phyloP scores from a whole-genome alignment of 441 rosid genomes.

The Hura crepitans region DNA sequence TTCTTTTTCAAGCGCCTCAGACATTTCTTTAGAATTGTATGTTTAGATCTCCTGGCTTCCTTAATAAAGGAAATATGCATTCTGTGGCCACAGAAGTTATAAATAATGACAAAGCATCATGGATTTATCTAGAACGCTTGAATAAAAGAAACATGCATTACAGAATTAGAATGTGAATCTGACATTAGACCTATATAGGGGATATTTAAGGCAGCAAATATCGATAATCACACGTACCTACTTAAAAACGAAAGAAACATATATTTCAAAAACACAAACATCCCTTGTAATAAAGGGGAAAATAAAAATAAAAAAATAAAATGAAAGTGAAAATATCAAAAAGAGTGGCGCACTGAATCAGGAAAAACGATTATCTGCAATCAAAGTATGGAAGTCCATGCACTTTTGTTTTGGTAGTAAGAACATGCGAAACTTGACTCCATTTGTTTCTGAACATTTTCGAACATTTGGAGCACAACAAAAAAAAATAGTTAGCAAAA shows the following conservation, averaged over 20 bases:
- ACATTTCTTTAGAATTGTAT: constrained; percentile 39
- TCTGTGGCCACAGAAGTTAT: constrained; percentile 38
- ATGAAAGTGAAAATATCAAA: neutral
- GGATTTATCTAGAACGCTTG: neutral
- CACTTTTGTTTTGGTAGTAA: neutral
- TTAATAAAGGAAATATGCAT: constrained; percentile 60
- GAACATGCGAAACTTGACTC: constrained; percentile 3
- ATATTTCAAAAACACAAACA: neutral
- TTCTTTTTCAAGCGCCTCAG: constrained; percentile 29
- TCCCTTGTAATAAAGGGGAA: neutral
- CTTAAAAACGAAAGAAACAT: neutral
- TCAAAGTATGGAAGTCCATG: neutral
- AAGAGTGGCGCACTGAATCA: neutral
- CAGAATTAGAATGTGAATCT: neutral
- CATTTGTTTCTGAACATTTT: neutral
- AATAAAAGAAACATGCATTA: constrained; percentile 3
- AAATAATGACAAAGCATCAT: neutral
- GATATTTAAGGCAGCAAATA: neutral
- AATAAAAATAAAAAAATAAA: no score
- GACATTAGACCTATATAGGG: neutral
- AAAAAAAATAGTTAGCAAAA: neutral
- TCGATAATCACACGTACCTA: neutral
- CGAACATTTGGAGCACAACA: neutral
- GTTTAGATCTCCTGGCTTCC: constrained; percentile 60
- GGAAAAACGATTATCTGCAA: neutral